Evolutionary conservation across 192 early-diverging fungal species (phyloP), one percentile per base, ranked within the genome.

Genomic region (Powellomyces hirtus): DNA sequence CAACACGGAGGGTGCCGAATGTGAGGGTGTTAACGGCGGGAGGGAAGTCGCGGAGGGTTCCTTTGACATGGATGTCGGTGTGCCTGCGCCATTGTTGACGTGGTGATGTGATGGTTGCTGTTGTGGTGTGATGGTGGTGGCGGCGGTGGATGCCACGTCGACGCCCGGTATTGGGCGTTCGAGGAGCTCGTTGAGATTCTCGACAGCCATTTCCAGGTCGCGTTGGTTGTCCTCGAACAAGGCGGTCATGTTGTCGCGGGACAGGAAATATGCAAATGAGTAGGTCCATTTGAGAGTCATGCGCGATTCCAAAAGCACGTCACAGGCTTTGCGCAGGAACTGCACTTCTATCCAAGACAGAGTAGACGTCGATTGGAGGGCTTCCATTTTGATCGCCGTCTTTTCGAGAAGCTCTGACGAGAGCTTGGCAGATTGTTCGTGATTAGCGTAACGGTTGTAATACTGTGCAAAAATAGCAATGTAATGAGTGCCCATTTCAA

Each of bases 331-430:
- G 51, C 87, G 86, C 31, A 99, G 76, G 73, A 99, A 99, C 80
- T 99, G 96, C 1, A 98, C 96, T 80, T 99, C 94, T 67, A 98
- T 98, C 96, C 96, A 99, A 20, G 93, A 94, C 56, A 99, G 77
- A 22, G 89, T 87, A 27, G 89, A 89, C 1, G 86, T 86, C 50
- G 88, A 83, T 78, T 98, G 97, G 87, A 99, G 91, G 73, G 92
- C 91, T 64, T 94, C 92, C 95, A 99, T 98, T 76, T 94, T 94
- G 61, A 86, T 86, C 55, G 94, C 93, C 20, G 94, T 95, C 77
- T 92, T 91, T 46, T 86, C 83, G 59, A 90, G 88, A 34, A 94
- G 73, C 36, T 94, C 88, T 42, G 86, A 82, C 73, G 91, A 90
- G 45, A 96, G 77, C 52, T 92, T 93, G 22, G 91, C 91, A 13